Conservation (phyloP, 176 grass and related monocot genomes). For the Eragrostis nindensis region DNA sequence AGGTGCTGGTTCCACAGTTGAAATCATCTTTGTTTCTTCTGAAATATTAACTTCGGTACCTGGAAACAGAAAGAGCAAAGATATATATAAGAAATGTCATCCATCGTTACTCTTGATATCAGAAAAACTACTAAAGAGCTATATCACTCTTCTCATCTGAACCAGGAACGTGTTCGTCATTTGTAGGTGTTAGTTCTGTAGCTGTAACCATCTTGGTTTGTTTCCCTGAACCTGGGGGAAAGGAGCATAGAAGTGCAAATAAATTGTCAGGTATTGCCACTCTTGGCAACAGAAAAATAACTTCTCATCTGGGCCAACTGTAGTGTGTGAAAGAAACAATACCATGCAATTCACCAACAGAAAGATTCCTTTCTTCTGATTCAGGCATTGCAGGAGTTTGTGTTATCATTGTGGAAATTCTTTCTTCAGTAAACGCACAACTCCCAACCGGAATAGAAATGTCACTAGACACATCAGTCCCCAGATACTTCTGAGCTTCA, state of each 20-base stretch:
- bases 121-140: background rate
- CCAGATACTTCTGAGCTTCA: conserved; percentile 32
- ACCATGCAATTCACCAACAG: conserved; percentile 38
- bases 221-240: background rate
- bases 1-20: conserved; percentile 5
- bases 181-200: background rate
- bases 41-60: conserved; percentile 6
- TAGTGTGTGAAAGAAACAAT: background rate
- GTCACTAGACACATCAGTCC: background rate
- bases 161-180: background rate
- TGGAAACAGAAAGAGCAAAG: background rate
- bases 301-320: no score
- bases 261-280: background rate
- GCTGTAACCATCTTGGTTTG: background rate
- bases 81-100: background rate
- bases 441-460: background rate
- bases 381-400: conserved; percentile 12
- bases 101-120: background rate
- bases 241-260: background rate
- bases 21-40: conserved; percentile 13
- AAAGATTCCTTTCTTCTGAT: conserved; percentile 38
- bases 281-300: background rate
- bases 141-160: conserved; percentile 14
- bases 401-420: conserved; percentile 13
- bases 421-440: conserved; percentile 20